Base-by-base conservation (phyloP, 1,284 basidiomycete species). In the Takashimella koratensis region DNA sequence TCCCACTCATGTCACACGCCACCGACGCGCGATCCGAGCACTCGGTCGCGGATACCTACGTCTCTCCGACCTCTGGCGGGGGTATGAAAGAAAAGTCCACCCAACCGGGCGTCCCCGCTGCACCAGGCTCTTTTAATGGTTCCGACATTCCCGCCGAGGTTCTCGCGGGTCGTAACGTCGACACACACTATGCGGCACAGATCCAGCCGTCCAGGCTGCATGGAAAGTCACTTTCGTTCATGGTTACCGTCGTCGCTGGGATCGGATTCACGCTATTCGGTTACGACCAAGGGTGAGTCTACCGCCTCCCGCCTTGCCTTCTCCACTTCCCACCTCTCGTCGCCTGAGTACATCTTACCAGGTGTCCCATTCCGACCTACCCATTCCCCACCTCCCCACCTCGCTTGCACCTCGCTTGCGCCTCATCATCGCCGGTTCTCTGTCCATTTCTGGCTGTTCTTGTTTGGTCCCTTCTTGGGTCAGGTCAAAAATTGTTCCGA, bases 231-330 rank as follows among this genome's bases (percentile, higher is more conserved):
- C 42, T 58, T 10, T 47, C 40, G 4, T 54, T 45, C 21, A 54
- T 58, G 50, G 48, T 58, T 20, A 54, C 57, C 10, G 54, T 58
- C 39, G 57, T 58, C 2, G 57, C 57, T 1, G 57, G 57, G 4
- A 58, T 53, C 6, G 57, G 57, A 5, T 52, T 27, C 45, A 47
- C 51, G 2, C 41, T 52, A n/a, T 52, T 52, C 27, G 45, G 51
- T n/a, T 52, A 47, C 45, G 22, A 11, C 22, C n/a, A 26, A 36
- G 30, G 30, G 30, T 36, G 30, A 36, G 30, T 36, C 10, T 36
- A n/a, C n/a, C n/a, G n/a, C n/a, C n/a, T n/a, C n/a, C n/a, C n/a
- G n/a, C n/a, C n/a, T n/a, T n/a, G n/a, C n/a, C n/a, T n/a, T n/a
- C n/a, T n/a, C n/a, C n/a, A n/a, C n/a, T n/a, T n/a, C n/a, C n/a